Conservation (phyloP, 2,329 filamentous ascomycete genomes). For the Madurella mycetomatis region DNA sequence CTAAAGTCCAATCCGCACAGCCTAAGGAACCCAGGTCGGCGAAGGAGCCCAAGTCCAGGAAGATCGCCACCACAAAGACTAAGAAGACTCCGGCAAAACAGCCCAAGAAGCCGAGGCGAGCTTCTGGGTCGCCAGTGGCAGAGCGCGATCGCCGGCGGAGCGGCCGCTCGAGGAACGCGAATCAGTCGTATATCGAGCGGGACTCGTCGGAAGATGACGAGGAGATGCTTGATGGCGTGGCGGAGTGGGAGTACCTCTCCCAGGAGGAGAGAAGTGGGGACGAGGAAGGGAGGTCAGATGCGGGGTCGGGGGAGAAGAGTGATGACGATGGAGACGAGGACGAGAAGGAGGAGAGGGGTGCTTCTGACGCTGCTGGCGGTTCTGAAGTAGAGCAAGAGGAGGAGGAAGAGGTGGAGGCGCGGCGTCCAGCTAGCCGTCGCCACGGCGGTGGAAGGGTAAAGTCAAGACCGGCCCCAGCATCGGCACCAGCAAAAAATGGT, state of each 20-base stretch:
- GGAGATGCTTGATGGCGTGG: slow-evolving; percentile 58
- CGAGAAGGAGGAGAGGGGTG: neutral
- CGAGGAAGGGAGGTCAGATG: neutral
- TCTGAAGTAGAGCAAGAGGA: slow-evolving; percentile 19
- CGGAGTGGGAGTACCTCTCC: slow-evolving; percentile 50
- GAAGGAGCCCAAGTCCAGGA: slow-evolving; percentile 34
- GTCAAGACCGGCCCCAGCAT: neutral
- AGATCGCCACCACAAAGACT: slow-evolving; percentile 29
- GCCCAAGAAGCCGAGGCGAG: slow-evolving; percentile 29
- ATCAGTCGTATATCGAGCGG: slow-evolving; percentile 51
- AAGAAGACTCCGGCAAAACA: slow-evolving; percentile 31
- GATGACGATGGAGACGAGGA: neutral
- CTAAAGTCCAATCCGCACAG: slow-evolving; percentile 27
- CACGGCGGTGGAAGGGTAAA: neutral
- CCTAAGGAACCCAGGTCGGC: neutral
- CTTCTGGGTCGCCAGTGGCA: slow-evolving; percentile 28
- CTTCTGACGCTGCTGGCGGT: no score
- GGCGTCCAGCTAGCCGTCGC: neutral
- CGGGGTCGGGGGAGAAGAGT: slow-evolving; percentile 1
- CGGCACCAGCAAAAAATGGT: neutral
- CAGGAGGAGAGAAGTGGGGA: slow-evolving; percentile 13
- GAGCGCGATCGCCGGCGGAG: slow-evolving; percentile 51
- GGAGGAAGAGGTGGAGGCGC: neutral
- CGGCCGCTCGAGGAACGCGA: slow-evolving; percentile 45
- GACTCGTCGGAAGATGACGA: slow-evolving; percentile 56